Conservation (phyloP, 345 rosid genomes). For the Eucalyptus regnans region DNA sequence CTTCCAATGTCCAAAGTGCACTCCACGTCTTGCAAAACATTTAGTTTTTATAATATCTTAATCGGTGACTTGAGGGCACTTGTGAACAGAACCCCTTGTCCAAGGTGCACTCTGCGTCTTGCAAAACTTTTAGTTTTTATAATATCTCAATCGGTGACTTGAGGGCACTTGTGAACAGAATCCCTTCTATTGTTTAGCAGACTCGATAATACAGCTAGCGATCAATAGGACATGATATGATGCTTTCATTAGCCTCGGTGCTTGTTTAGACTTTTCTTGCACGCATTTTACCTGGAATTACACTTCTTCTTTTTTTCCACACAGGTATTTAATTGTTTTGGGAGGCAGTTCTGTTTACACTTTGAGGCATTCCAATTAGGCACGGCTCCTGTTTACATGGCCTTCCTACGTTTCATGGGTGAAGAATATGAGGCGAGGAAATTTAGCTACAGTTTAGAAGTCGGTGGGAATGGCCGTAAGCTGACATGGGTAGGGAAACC, state of each 20-base stretch:
- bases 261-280: background rate
- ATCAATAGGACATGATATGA: background rate
- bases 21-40: background rate
- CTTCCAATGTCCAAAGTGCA: background rate
- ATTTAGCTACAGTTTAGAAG: conserved; percentile 78
- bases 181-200: background rate
- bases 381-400: conserved; percentile 78
- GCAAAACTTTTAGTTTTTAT: background rate
- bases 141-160: background rate
- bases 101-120: background rate
- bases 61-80: background rate
- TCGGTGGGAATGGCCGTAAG: conserved; percentile 67
- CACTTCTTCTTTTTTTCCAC: background rate
- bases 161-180: background rate
- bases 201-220: background rate
- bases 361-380: conserved; percentile 93
- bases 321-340: conserved; percentile 90
- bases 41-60: background rate
- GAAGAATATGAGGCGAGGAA: conserved; percentile 80
- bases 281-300: background rate
- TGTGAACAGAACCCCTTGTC: background rate
- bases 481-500: conserved; percentile 85
- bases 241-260: background rate
- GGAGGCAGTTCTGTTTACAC: conserved; percentile 85
- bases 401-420: conserved; percentile 88